Conservation (phyloP, 345 rosid species). For the Populus nigra region DNA sequence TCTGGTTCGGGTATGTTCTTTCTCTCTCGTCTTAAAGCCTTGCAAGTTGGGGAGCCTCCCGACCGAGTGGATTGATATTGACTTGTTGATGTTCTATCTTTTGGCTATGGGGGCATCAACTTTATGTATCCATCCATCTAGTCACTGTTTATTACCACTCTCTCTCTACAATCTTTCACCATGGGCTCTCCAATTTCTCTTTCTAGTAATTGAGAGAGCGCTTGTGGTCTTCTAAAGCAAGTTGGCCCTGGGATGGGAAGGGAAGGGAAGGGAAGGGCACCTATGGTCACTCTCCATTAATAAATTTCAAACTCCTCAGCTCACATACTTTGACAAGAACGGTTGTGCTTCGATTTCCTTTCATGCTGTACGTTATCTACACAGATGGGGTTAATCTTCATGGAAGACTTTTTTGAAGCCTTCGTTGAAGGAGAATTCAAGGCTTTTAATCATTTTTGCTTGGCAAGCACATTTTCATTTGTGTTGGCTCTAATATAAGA, state of each 20-base stretch:
- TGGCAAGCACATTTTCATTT: constrained; percentile 15
- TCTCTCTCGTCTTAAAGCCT: background rate
- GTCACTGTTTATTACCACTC: background rate
- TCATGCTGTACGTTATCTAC: too few relatives aligned
- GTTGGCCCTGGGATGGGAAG: background rate
- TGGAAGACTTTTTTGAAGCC: background rate
- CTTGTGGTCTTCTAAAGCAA: background rate
- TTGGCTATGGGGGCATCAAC: constrained; percentile 24
- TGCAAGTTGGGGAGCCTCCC: background rate
- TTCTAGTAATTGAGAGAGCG: background rate
- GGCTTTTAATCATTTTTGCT: constrained; percentile 22
- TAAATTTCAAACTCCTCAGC: background rate
- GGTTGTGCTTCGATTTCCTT: too few relatives aligned
- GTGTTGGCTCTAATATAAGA: background rate
- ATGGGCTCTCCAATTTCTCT: background rate
- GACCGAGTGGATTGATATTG: constrained; percentile 34
- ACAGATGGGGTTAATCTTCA: background rate
- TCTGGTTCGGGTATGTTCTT: background rate
- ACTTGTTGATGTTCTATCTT: constrained; percentile 21
- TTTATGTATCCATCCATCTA: background rate
- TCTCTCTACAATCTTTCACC: background rate
- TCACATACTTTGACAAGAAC: constrained; percentile 14
- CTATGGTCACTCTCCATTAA: background rate
- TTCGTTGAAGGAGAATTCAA: background rate
- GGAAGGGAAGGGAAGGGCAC: background rate